Evolutionary conservation across 164 flowering plant species (phyloP).

Genomic region (Vitis cinerea): DNA sequence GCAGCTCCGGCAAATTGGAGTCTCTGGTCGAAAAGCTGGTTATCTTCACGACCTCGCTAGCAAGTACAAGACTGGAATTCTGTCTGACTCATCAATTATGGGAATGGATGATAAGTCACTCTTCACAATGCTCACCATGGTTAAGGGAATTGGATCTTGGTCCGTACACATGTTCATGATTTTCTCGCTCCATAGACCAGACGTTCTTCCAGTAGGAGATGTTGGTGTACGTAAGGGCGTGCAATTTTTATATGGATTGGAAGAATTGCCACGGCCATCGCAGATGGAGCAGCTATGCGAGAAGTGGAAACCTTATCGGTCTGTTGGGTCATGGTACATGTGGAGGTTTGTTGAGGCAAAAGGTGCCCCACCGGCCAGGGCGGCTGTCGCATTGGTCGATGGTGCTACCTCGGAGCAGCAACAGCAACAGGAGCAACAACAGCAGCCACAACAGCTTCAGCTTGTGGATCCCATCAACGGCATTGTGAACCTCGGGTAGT

Average conservation of each 20-base stretch:
- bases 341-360: conserved; percentile 38
- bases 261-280: conserved; percentile 29
- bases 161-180: conserved; percentile 56
- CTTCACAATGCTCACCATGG: conserved; percentile 27
- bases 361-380: background rate
- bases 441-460: too few species aligned
- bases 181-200: conserved; percentile 40
- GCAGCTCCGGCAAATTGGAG: conserved; percentile 36
- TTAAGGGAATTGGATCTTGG: conserved; percentile 49
- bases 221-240: conserved; percentile 46
- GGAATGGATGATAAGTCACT: conserved; percentile 38
- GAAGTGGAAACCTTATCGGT: conserved; percentile 48
- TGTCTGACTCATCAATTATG: conserved; percentile 36
- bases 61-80: conserved; percentile 26
- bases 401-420: too few species aligned
- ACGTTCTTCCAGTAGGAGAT: conserved; percentile 43
- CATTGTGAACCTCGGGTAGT: too few species aligned
- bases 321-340: conserved; percentile 53
- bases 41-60: conserved; percentile 40
- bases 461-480: too few species aligned
- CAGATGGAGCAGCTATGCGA: conserved; percentile 40
- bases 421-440: too few species aligned
- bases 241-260: conserved; percentile 29
- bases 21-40: conserved; percentile 37
- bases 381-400: too few species aligned